phyloP scores from a whole-genome alignment of 768 basidiomycete species.

The Lactarius trivialis region DNA sequence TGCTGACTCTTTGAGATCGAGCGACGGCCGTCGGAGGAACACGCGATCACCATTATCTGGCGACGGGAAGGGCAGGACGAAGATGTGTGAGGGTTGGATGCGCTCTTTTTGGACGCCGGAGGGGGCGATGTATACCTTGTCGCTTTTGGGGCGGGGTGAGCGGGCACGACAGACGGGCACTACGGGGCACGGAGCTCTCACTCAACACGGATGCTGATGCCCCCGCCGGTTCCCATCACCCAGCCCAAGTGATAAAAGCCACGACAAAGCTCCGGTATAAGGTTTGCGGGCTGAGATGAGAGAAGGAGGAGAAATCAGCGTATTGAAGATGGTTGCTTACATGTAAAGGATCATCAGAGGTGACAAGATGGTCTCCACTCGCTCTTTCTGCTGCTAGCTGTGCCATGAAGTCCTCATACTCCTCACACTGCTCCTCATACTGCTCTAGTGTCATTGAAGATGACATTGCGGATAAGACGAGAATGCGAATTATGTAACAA shows the following conservation, averaged over 20 bases:
- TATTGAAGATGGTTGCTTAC: conserved; percentile 30
- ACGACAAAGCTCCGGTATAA: conserved; percentile 80
- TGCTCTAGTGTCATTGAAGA: too few relatives aligned
- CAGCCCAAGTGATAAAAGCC: conserved; percentile 84
- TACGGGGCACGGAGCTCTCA: conserved; percentile 30
- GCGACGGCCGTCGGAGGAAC: conserved; percentile 68
- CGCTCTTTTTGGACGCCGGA: conserved; percentile 90
- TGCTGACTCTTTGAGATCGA: conserved; percentile 73
- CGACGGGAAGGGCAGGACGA: conserved; percentile 75
- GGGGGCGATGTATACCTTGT: conserved; percentile 80
- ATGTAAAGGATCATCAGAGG: conserved; percentile 56
- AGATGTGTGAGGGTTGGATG: conserved; percentile 77
- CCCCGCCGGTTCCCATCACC: conserved; percentile 88
- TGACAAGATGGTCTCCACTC: conserved; percentile 45
- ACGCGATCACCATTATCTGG: conserved; percentile 67
- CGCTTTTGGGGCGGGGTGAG: conserved; percentile 38
- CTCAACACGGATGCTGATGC: conserved; percentile 69
- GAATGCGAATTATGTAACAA: neutral
- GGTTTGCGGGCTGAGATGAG: conserved; percentile 84
- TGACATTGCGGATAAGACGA: neutral
- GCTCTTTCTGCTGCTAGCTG: neutral
- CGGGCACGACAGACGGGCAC: neutral
- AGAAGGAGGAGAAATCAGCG: neutral
- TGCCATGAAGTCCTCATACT: too few relatives aligned
- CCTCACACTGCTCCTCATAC: too few relatives aligned